A percentile compares a stretch with the other conserved stretches of the same genome.
Evolutionary conservation across 306 rosid species (phyloP).

Genomic region (Adenanthera pavonina): DNA sequence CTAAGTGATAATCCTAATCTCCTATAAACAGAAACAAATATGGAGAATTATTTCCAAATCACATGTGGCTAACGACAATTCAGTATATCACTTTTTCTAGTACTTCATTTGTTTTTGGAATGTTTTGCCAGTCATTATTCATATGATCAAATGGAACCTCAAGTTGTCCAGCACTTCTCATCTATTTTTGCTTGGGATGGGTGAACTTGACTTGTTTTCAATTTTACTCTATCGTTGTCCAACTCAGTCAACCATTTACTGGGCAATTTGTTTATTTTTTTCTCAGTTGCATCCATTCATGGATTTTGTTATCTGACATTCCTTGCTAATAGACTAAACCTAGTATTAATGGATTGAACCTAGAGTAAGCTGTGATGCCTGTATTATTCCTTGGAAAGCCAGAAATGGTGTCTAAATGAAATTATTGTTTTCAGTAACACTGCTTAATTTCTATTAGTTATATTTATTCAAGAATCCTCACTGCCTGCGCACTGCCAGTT

Average conservation of each 20-base stretch:
- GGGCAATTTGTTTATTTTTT: constrained; percentile 5
- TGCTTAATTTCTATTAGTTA: constrained; percentile 8
- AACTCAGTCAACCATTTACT: constrained; percentile 4
- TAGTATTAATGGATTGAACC: neutral
- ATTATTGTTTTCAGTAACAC: neutral
- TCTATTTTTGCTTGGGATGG: neutral
- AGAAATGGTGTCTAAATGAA: neutral
- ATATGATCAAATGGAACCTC: constrained; percentile 27
- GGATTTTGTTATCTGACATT: constrained; percentile 13
- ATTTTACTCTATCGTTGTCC: neutral
- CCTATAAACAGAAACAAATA: too few relatives aligned
- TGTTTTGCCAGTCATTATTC: neutral
- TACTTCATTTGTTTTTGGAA: constrained; percentile 16
- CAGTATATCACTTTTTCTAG: neutral
- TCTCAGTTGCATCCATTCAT: constrained; percentile 8
- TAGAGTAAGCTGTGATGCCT: neutral
- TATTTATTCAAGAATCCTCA: neutral
- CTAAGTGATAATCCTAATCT: too few relatives aligned
- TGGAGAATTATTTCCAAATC: too few relatives aligned
- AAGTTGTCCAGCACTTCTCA: constrained; percentile 13
- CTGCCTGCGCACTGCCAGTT: neutral
- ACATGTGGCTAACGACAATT: too few relatives aligned
- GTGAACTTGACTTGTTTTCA: constrained; percentile 9
- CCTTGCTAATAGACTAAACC: neutral
- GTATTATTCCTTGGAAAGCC: neutral